Evolutionary conservation across 2,329 filamentous ascomycete genomes (phyloP).

Genomic region (Didymella keratinophila): DNA sequence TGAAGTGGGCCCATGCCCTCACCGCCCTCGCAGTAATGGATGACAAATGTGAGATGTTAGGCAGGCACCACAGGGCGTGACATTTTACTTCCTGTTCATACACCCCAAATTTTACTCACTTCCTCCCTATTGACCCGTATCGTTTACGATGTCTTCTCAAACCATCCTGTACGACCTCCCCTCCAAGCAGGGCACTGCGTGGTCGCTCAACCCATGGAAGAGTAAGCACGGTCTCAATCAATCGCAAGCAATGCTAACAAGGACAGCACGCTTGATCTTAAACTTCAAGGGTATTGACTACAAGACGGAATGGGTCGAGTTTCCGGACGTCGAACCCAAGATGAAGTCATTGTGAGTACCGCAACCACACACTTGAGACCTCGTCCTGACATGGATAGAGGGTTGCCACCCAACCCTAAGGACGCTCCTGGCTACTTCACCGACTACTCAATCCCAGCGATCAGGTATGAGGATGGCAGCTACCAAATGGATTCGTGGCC

Average conservation of each 20-base stretch:
- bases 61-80: neutral
- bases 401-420: conserved; percentile 57
- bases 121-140: neutral
- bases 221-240: conserved; percentile 54
- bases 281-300: conserved; percentile 75
- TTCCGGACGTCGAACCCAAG: conserved; percentile 67
- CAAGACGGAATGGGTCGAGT: conserved; percentile 74
- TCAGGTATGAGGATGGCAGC: conserved; percentile 63
- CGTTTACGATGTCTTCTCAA: conserved; percentile 38
- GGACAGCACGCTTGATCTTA: conserved; percentile 66
- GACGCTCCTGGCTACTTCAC: conserved; percentile 42
- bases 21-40: conserved; percentile 8
- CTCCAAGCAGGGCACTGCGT: conserved; percentile 60
- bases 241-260: neutral
- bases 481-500: conserved; percentile 70
- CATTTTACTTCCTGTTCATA: neutral
- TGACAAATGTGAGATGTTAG: conserved; percentile 4
- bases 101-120: neutral
- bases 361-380: neutral
- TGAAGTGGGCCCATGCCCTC: conserved; percentile 3
- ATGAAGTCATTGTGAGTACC: conserved; percentile 62
- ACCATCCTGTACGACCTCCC: conserved; percentile 70
- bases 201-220: conserved; percentile 78
- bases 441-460: conserved; percentile 64
- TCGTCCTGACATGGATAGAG: conserved; percentile 32